Conservation (phyloP, 1,139 yeast species). For the Geotrichum fermentans region DNA sequence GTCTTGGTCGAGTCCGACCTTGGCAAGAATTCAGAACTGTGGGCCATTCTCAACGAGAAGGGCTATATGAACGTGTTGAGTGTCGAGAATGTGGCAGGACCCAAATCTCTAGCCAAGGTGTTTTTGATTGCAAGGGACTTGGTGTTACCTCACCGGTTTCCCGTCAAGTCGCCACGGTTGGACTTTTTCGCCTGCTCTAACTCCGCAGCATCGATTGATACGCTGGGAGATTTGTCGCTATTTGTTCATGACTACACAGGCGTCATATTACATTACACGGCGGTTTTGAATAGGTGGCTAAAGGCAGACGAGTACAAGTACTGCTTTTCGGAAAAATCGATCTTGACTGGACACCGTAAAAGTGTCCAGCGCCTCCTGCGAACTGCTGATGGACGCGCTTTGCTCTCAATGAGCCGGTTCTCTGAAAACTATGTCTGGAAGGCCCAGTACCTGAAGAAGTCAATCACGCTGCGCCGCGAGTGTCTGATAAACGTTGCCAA, state of each 20-base stretch:
- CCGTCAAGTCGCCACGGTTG: conserved; percentile 20
- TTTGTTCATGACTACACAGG: conserved; percentile 50
- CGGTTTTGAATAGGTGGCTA: conserved; percentile 40
- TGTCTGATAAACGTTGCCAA: conserved; percentile 29
- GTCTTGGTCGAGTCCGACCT: conserved; percentile 46
- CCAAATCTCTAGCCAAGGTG: conserved; percentile 44
- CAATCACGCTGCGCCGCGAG: conserved; percentile 30
- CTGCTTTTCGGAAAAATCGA: conserved; percentile 25
- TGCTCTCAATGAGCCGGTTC: conserved; percentile 43
- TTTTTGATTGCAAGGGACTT: conserved; percentile 29
- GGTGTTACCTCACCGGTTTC: conserved; percentile 17
- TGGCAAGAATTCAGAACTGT: conserved; percentile 49
- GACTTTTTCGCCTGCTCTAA: conserved; percentile 20
- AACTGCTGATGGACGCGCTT: conserved; percentile 56
- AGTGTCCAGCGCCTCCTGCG: conserved; percentile 64
- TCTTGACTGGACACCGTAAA: conserved; percentile 80
- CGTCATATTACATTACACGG: conserved; percentile 45
- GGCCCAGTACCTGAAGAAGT: conserved; percentile 28
- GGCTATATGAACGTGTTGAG: conserved; percentile 48
- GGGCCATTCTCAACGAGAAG: conserved; percentile 46
- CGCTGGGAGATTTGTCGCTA: conserved; percentile 38
- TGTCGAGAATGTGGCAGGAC: conserved; percentile 46
- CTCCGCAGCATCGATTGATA: conserved; percentile 6
- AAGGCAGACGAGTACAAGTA: conserved; percentile 23
- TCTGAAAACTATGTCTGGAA: conserved; percentile 37